Base-by-base conservation (phyloP, 805 yeast genomes). In the Metschnikowia lachancei region DNA sequence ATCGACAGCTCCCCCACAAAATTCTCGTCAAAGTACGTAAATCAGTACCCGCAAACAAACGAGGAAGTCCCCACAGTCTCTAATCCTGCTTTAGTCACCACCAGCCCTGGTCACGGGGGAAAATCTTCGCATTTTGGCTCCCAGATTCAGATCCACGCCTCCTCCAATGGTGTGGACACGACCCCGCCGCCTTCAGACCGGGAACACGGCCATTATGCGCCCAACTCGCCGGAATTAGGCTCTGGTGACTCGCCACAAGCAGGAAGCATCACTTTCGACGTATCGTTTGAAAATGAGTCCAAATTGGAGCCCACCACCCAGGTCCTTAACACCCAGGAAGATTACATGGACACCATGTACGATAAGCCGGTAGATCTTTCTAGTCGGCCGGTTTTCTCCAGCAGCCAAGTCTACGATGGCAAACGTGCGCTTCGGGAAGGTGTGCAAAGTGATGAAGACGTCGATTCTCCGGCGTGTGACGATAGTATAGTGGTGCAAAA, bases 301-400 rank as follows among this genome's bases (percentile, higher is more conserved):
- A 19, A 13, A 11, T 9, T 16, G 8, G 57, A 49, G 34, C 52
- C 64, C 18, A 52, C 68, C n/a, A 56, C 65, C 7, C 74, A 71
- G 46, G 76, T 71, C 29, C 45, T 55, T 31, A 63, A 62, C 35
- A 63, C 67, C 6, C 67, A 63, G 41, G 66, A 62, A 36, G 59
- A 54, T 28, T 33, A 49, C 24, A 46, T 48, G 20, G 52, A 51
- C 17, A 35, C 33, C 7, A 45, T 36, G 10, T 28, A 35, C 9
- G 39, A 33, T n/a, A 24, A 34, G 12, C 30, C 44, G 8, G 53
- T 49, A 31, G 56, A 51, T 46, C 45, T 54, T 4, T 46, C 48
- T 7, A 39, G 43, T 20, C 52, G 45, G 20, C 51, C 59, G 9
- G 45, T 56, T 3, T 53, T 42, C 38, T 57, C 61, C 18, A 57